These are phyloP conservation scores for Fraxinus albicans DNA, from an alignment of 305 asterid species.

Conservation along the genomic window DNA sequence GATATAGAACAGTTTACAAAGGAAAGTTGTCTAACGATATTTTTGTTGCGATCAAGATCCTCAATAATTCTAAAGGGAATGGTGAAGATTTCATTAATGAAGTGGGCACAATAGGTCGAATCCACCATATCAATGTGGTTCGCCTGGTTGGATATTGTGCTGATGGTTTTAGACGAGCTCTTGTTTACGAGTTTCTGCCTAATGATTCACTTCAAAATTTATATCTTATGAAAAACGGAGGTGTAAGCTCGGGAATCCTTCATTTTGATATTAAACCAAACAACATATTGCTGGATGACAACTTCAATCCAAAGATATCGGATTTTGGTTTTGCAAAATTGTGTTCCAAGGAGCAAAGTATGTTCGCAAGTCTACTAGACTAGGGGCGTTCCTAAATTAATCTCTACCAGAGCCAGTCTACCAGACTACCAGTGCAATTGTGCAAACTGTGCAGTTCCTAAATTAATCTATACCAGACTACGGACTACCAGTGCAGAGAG, in stretches of 20 bases:
- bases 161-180: not conserved
- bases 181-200: not conserved
- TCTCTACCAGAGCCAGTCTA: too few species aligned
- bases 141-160: not conserved
- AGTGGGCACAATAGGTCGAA: not conserved
- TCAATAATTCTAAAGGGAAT: not conserved
- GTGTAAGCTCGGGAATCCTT: not conserved
- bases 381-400: too few species aligned
- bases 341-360: not conserved
- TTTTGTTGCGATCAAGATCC: not conserved
- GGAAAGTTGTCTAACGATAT: not conserved
- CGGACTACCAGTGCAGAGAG: too few species aligned
- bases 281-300: not conserved
- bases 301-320: not conserved
- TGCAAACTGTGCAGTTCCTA: too few species aligned
- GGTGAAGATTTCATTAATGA: not conserved
- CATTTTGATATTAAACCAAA: not conserved
- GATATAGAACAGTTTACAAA: not conserved
- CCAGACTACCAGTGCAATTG: too few species aligned
- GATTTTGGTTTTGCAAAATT: not conserved
- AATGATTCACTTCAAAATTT: conserved; percentile 1
- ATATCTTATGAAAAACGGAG: not conserved
- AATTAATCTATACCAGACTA: too few species aligned
- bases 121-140: not conserved
- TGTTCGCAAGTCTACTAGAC: too few species aligned